These are phyloP conservation scores for Pythium volutum DNA, from an alignment of 352 stramenopile species.

Conservation along the genomic window DNA sequence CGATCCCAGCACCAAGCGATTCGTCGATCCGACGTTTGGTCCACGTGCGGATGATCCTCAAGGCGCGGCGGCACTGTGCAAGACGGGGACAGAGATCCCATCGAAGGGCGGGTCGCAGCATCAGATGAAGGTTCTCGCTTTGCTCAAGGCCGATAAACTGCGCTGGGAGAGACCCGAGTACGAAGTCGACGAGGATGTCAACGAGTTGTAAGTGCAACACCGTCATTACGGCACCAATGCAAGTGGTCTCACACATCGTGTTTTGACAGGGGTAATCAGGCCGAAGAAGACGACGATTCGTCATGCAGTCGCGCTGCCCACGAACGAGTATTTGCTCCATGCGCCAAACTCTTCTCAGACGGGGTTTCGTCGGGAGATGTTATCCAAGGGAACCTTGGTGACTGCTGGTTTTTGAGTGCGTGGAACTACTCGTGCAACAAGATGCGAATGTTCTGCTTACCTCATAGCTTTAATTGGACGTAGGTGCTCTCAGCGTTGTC, in stretches of 20 bases:
- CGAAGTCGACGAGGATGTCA: constrained; percentile 31
- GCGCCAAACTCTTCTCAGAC: constrained; percentile 75
- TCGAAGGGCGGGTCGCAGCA: constrained; percentile 76
- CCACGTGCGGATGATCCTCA: constrained; percentile 48
- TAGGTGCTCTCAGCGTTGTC: constrained; percentile 85
- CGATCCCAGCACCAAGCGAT: constrained; percentile 49
- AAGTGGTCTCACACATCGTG: background rate
- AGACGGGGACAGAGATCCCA: constrained; percentile 38
- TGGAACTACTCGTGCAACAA: background rate
- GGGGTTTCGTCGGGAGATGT: constrained; percentile 80
- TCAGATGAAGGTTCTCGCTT: constrained; percentile 63
- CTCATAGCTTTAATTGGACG: background rate
- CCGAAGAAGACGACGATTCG: constrained; percentile 30
- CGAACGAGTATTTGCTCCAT: constrained; percentile 48
- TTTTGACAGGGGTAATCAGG: constrained; percentile 24
- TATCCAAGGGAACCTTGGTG: constrained; percentile 86
- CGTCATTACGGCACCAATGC: background rate
- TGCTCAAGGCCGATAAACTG: constrained; percentile 74
- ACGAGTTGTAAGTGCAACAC: constrained; percentile 13
- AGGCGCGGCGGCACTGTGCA: constrained; percentile 68
- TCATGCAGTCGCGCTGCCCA: constrained; percentile 25
- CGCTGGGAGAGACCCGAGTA: constrained; percentile 79
- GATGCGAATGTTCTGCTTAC: background rate
- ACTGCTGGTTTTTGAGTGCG: constrained; percentile 92
- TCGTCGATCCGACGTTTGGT: constrained; percentile 82